A percentile compares a stretch with the other conserved stretches of the same genome.
Conservation (phyloP, 352 stramenopile species). For the Phytophthora meadii region DNA sequence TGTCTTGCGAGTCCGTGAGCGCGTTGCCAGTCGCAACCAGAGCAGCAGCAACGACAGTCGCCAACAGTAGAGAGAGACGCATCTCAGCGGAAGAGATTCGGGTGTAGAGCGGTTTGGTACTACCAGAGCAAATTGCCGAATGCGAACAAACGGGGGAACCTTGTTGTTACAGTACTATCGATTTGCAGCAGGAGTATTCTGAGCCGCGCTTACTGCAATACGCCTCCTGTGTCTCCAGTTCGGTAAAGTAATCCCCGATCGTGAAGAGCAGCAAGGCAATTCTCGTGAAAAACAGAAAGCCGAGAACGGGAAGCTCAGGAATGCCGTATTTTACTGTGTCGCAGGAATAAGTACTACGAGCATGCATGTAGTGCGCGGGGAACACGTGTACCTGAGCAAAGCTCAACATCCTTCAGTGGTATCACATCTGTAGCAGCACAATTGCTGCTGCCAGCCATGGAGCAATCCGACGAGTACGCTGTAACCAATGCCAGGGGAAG, state of each 20-base stretch:
- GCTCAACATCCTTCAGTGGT: neutral
- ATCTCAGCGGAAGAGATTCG: neutral
- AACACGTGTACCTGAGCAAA: neutral
- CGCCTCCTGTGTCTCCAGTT: too few relatives aligned
- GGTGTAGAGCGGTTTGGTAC: neutral
- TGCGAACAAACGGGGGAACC: neutral
- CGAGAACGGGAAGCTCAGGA: neutral
- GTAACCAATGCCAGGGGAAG: too few relatives aligned
- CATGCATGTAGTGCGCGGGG: neutral
- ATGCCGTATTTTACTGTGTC: neutral
- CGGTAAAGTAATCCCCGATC: neutral
- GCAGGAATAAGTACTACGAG: too few relatives aligned
- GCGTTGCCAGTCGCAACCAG: slow-evolving; percentile 1
- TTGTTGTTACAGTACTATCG: neutral
- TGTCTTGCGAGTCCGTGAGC: slow-evolving; percentile 1
- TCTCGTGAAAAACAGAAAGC: neutral
- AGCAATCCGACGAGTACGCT: too few relatives aligned
- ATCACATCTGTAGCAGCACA: neutral
- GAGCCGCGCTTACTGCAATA: neutral
- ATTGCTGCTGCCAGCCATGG: too few relatives aligned
- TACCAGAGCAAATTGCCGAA: neutral
- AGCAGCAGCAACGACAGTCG: slow-evolving; percentile 1
- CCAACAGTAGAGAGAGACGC: neutral
- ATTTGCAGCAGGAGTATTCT: neutral
- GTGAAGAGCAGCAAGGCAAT: neutral